Evolutionary conservation across 139 green algal species (phyloP), one percentile per base, ranked within the genome.

Genomic region (Micractinium conductrix): DNA sequence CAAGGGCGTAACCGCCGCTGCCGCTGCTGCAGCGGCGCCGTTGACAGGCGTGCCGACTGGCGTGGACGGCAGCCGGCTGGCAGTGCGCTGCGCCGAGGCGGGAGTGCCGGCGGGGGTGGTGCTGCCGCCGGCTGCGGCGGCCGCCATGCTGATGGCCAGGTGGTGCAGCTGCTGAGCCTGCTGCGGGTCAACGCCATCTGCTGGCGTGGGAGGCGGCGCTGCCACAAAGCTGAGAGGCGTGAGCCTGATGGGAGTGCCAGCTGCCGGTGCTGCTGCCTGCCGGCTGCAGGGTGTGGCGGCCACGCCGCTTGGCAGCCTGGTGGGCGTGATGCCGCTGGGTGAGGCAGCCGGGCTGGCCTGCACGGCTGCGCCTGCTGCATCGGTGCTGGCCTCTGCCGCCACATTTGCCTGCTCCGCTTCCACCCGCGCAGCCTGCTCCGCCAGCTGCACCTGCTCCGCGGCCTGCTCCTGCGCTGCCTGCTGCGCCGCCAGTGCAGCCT

Each of bases 151-250:
- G 6, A 82, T 12, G 26, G 76, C 40, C 55, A 72, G 76, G 37
- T 53, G 17, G 24, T 72, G 38, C 58, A 72, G 55, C 76, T 82
- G 76, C 76, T 82, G 55, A 2, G 58, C 76, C 76, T 82, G 76
- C 53, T 82, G 55, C 5, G 76, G 37, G 38, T 72, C 58, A 14
- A 67, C 17, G 26, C 38, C 58, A 58, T 43, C 40, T 17, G 80
- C 37, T 8, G 80, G 80, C 4, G 80, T 75, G 16, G 67, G 68
- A 9, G 68, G 80, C 14, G 48, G 53, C 4, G 53, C 80, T 33
- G 69, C 45, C 43, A 50, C 37, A 37, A 85, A 85, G 53, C 80
- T 72, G 68, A 85, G 68, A 5, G 80, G 69, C 10, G 80, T 85
- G 26, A 37, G 40, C 68, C 70, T 62, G 26, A 38, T 5, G 21